Evolutionary conservation across 441 rosid species (phyloP).

Genomic region (Aquilaria agallochum): DNA sequence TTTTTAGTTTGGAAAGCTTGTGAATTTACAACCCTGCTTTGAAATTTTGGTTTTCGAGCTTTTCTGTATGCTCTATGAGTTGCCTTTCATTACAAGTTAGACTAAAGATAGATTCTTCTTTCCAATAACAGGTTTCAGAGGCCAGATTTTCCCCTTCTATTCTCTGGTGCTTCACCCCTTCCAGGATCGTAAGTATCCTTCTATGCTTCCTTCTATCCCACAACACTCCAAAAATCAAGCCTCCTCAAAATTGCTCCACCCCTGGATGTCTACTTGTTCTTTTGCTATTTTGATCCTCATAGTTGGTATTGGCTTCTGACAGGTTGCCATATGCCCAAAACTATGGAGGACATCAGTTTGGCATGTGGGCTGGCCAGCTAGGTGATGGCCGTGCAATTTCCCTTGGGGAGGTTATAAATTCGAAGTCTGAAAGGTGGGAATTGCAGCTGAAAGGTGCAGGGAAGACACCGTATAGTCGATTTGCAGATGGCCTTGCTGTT

Average conservation of each 20-base stretch:
- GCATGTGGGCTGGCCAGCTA: conserved; percentile 98
- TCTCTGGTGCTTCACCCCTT: conserved; percentile 78
- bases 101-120: conserved; percentile 4
- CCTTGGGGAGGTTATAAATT: conserved; percentile 82
- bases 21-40: not conserved
- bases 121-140: conserved; percentile 70
- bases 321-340: conserved; percentile 90
- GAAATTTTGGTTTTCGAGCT: not conserved
- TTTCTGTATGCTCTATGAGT: not conserved
- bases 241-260: conserved; percentile 5
- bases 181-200: conserved; percentile 68
- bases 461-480: conserved; percentile 93
- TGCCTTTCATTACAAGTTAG: not conserved
- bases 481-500: conserved; percentile 99
- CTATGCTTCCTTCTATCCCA: conserved; percentile 1
- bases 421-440: conserved; percentile 91
- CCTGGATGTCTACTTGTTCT: not conserved
- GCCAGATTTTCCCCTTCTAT: conserved; percentile 72
- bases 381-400: conserved; percentile 99
- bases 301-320: conserved; percentile 18
- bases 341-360: conserved; percentile 99
- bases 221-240: not conserved
- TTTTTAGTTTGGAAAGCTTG: too few species aligned
- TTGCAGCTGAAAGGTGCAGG: conserved; percentile 99
- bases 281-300: not conserved